Percentiles rank a stretch among this genome's conserved stretches.
Conservation (phyloP, 129 eudicot genomes). For the Escallonia rubra region DNA sequence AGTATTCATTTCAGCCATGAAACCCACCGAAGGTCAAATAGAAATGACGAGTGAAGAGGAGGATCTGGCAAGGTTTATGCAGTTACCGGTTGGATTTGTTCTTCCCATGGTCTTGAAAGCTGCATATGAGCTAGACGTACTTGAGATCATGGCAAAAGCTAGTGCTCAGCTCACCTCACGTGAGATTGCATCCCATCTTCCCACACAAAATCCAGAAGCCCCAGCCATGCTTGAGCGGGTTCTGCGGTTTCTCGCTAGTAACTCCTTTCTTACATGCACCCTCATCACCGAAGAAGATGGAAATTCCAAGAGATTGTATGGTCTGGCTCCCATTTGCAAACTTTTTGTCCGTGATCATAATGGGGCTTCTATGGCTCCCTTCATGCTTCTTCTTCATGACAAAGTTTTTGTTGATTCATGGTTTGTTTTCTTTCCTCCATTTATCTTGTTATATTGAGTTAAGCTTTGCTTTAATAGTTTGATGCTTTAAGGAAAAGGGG, state of each 20-base stretch:
- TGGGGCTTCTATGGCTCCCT: slow-evolving; percentile 7
- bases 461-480: too few species aligned
- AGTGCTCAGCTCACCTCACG: background rate
- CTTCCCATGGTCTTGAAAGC: slow-evolving; percentile 6
- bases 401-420: slow-evolving; percentile 2
- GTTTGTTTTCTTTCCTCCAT: background rate
- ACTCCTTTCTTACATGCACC: slow-evolving; percentile 8
- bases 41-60: background rate
- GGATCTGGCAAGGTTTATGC: background rate
- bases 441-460: too few species aligned
- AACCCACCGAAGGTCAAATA: background rate
- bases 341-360: slow-evolving; percentile 3
- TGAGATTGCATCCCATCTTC: slow-evolving; percentile 2
- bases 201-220: slow-evolving; percentile 12
- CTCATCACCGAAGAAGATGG: too few species aligned
- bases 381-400: background rate
- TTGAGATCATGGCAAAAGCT: slow-evolving; percentile 10
- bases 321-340: slow-evolving; percentile 4
- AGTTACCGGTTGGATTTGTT: background rate
- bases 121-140: slow-evolving; percentile 4
- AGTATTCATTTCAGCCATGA: too few species aligned
- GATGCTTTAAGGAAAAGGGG: too few species aligned
- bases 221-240: slow-evolving; percentile 10
- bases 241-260: slow-evolving; percentile 12
- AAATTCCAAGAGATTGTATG: background rate